Conservation (phyloP, 2,329 filamentous ascomycete genomes). For the Claviceps africana region DNA sequence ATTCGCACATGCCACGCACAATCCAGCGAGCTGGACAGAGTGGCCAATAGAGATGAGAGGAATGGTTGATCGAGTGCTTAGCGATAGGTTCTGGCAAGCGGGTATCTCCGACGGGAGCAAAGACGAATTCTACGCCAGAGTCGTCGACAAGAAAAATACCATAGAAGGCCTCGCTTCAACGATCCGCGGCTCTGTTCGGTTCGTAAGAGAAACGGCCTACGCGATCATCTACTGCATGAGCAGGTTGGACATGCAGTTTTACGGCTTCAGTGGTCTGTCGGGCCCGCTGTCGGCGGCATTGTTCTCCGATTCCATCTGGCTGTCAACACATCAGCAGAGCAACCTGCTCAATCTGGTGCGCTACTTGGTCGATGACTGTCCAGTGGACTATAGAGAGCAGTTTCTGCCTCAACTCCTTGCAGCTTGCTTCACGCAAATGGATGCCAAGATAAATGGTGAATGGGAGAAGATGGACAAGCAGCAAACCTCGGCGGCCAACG, state of each 20-base stretch:
- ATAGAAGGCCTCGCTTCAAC: slow-evolving; percentile 90
- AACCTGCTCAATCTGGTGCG: slow-evolving; percentile 82
- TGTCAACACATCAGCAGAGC: slow-evolving; percentile 87
- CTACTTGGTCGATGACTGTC: slow-evolving; percentile 84
- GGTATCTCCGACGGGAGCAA: slow-evolving; percentile 92
- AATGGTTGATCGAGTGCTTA: slow-evolving; percentile 70
- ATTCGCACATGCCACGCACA: slow-evolving; percentile 84
- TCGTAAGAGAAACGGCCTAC: slow-evolving; percentile 86
- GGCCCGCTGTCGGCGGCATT: slow-evolving; percentile 70
- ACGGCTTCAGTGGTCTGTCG: slow-evolving; percentile 74
- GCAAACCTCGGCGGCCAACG: slow-evolving; percentile 47
- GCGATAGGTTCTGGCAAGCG: slow-evolving; percentile 95
- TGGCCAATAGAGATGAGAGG: slow-evolving; percentile 61
- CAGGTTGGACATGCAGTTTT: slow-evolving; percentile 74
- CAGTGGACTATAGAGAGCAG: slow-evolving; percentile 57
- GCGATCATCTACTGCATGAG: slow-evolving; percentile 92
- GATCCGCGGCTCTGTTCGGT: slow-evolving; percentile 75
- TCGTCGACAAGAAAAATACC: slow-evolving; percentile 75
- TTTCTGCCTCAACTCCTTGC: slow-evolving; percentile 78
- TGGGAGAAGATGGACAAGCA: slow-evolving; percentile 65
- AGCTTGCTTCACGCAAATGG: slow-evolving; percentile 72
- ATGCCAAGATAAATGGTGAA: slow-evolving; percentile 72
- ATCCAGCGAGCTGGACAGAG: slow-evolving; percentile 68
- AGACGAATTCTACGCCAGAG: slow-evolving; percentile 89
- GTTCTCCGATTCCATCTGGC: slow-evolving; percentile 64